Percentiles rank a stretch among this genome's conserved stretches.
Conservation (phyloP, 257 asterid genomes). For the Solanum chmielewskii region DNA sequence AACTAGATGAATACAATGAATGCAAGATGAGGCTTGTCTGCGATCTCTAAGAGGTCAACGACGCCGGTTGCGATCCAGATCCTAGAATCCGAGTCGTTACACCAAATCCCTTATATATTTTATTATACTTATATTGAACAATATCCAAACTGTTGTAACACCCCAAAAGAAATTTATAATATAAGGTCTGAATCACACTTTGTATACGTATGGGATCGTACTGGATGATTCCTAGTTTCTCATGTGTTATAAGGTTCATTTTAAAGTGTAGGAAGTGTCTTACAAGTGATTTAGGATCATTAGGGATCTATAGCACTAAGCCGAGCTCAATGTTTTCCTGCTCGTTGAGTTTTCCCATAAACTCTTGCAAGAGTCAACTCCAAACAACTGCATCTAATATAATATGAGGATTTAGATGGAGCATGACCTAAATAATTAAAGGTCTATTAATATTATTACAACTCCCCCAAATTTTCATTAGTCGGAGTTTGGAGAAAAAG, state of each 20-base stretch:
- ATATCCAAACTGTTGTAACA: background rate
- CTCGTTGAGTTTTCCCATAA: background rate
- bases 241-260: background rate
- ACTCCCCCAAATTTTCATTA: background rate
- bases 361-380: background rate
- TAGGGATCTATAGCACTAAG: background rate
- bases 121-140: background rate
- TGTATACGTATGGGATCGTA: background rate
- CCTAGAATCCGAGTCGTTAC: too few relatives aligned
- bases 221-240: background rate
- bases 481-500: background rate
- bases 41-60: too few relatives aligned
- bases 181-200: background rate
- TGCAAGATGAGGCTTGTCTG: too few relatives aligned
- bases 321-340: too few relatives aligned
- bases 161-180: too few relatives aligned
- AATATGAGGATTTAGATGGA: background rate
- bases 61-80: too few relatives aligned
- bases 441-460: too few relatives aligned
- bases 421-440: background rate
- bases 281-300: background rate
- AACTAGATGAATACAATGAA: too few relatives aligned
- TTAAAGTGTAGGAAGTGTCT: background rate
- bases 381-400: background rate
- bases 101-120: background rate